A percentile compares a stretch with the other conserved stretches of the same genome.
These are phyloP conservation scores for Hypoxylon lienhwacheense DNA, from an alignment of 495 filamentous ascomycete species.

Conservation along the genomic window DNA sequence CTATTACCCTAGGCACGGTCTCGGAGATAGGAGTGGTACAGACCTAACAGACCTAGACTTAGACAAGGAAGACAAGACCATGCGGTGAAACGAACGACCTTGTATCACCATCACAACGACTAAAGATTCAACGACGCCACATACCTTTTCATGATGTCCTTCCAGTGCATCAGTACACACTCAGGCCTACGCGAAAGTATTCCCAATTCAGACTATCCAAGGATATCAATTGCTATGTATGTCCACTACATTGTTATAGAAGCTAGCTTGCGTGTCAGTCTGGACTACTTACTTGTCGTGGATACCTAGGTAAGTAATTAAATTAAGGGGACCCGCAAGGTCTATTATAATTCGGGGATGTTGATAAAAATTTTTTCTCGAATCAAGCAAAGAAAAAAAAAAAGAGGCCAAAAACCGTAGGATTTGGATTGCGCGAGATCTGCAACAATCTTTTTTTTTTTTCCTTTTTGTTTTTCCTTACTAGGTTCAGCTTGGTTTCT, in stretches of 20 bases:
- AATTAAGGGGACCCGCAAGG: slow-evolving; percentile 4
- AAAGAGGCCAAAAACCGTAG: slow-evolving; percentile 5
- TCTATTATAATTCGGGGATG: not conserved
- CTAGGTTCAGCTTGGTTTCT: slow-evolving; percentile 17
- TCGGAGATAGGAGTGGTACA: slow-evolving; percentile 32
- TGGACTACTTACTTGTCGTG: slow-evolving; percentile 1
- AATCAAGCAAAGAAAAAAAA: not conserved
- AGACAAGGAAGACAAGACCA: slow-evolving; percentile 28
- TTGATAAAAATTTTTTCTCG: not conserved
- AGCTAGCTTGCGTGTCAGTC: not conserved
- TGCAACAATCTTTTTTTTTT: not conserved
- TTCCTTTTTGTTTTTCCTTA: no score
- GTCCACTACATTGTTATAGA: no score
- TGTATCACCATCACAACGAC: slow-evolving; percentile 28
- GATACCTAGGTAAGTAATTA: slow-evolving; percentile 11
- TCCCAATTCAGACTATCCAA: no score
- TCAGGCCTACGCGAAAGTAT: no score
- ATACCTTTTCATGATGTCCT: not conserved
- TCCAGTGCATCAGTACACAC: no score
- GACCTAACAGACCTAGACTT: no score
- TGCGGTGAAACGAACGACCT: slow-evolving; percentile 37
- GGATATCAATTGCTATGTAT: no score
- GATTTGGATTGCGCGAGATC: slow-evolving; percentile 8
- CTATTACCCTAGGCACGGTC: no score
- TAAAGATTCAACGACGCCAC: slow-evolving; percentile 22